Base-by-base conservation (phyloP, 208 protist genomes). In the Trypanosoma platydactyli region DNA sequence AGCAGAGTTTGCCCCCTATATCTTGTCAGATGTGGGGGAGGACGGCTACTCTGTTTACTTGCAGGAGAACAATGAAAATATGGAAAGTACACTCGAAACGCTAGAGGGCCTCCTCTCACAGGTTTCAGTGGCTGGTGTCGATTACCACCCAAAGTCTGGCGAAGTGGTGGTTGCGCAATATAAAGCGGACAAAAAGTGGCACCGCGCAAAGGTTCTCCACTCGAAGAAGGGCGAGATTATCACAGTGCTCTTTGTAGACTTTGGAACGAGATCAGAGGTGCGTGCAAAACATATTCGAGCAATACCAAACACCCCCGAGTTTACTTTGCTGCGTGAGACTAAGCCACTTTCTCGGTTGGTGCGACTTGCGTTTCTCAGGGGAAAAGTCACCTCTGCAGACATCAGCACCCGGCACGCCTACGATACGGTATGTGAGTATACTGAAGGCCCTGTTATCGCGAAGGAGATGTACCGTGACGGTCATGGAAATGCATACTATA, bases 241-340 rank as follows among this genome's bases (percentile, higher is more conserved):
- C 1, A 81, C 89, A 50, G 86, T 97, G 56, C 80, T 86, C 49
- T 97, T 86, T 71, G 79, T 95, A 24, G 92, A 97, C 67, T 95
- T 89, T 83, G 92, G 92, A 62, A 97, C 91, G 63, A 77, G 64
- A 15, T 77, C 81, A n/a, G 65, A 71, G 30, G 73, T 92, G 16
- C 55, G 64, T 16, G 25, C 77, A 24, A 81, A 83, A 62, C 64
- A 85, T 51, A 40, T 94, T 27, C 86, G 88, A 48, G 55, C 72
- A 20, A 85, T 97, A 33, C 85, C 89, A 24, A 66, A 69, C n/a
- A 77, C 73, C 38, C 77, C 81, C 7, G 83, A 93, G 70, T 93
- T 90, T 83, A 82, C 76, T 33, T 20, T 84, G 0, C 71, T 91
- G 33, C 83, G 83, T 29, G 81, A 93, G 51, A 83, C 83, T 16